Base-by-base conservation (phyloP, 2,329 filamentous ascomycete species). In the Ceratocystis smalleyi region DNA sequence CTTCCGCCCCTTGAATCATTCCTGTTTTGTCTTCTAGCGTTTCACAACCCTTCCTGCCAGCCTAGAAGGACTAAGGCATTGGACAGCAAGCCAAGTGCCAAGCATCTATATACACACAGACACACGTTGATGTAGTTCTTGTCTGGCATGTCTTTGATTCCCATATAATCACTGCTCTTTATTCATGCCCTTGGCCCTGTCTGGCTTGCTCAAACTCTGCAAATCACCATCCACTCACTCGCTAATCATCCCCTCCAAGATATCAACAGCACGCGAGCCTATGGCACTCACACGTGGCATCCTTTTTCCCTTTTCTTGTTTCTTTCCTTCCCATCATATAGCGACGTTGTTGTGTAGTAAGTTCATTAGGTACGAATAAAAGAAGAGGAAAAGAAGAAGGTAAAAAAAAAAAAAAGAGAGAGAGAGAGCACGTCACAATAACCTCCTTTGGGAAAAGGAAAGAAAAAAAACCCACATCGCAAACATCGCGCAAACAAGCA, bases 331-430 rank as follows among this genome's bases (percentile, higher is more conserved):
- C 54, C 54, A 35, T 15, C 54, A 57, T 57, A 24, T 57, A n/a
- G 27, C 54, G 30, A 35, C 27, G 27, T 57, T 19, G 19, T n/a
- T 57, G 54, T 57, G 27, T 57, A 57, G 10, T 7, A 57, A 35
- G 54, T 57, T 57, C 54, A 57, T 35, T 35, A 57, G 19, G 17
- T 57, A 57, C 32, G 59, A 60, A 60, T 60, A 30, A 22, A 64
- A 47, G 59, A 64, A 19, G 47, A 49, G 22, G n/a, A 43, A 15
- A 45, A 30, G 27, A 43, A 43, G 30, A 22, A 55, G 19, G 12
- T 43, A 43, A 10, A 57, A 12, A 27, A 45, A 15, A 51, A 17
- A 55, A 17, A 62, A 62, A 27, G n/a, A 35, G 47, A 47, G 12
- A 30, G 27, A 43, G 19, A 60, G 57, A 17, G 10, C 24, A 27